Base-by-base conservation (phyloP, 2,329 filamentous ascomycete genomes). In the Epichloe gansuensis region DNA sequence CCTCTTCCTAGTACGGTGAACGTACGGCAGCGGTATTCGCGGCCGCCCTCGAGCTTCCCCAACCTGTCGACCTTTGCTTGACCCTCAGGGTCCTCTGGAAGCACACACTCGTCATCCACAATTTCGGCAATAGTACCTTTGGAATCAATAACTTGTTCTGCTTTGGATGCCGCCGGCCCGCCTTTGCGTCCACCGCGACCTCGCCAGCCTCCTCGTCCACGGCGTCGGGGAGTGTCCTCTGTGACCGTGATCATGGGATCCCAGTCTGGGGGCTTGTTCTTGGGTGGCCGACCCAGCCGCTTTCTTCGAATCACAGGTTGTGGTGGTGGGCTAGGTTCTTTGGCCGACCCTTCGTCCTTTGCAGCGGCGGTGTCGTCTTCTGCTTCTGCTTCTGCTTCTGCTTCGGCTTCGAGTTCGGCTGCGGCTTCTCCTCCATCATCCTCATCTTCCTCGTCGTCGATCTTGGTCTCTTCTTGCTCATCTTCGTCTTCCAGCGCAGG, bases 21-120 rank as follows among this genome's bases (percentile, higher is more conserved):
- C 1, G 91, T 95, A 55, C 93, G 86, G 64, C 95, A 95, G 31
- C 93, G 84, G 67, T 98, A 98, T 63, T 97, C 89, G 60, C 93
- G 81, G 4, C 85, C 90, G 31, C 81, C 93, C 56, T 83, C 76
- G 3, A 98, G 77, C 61, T 87, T 82, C 34, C 93, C 93, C 60
- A 85, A 69, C 71, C 91, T 91, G 70, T 96, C 88, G 8, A 98
- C 91, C 72, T 97, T 98, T 57, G 81, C 81, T 70, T 96, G 90
- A 59, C 93, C 93, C 63, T 91, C 89, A 1, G 83, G 70, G 60
- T 97, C 91, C 57, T 90, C 85, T 0, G 90, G 88, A 44, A 98
- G 74, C 36, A 85, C 85, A 44, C 95, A 88, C 71, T 98, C 93
- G 62, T 98, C 93, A 63, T 95, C 80, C 54, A 89, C 77, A 53